Conservation (phyloP, 371 early-diverging fungal genomes). For the Mortierella sp. region DNA sequence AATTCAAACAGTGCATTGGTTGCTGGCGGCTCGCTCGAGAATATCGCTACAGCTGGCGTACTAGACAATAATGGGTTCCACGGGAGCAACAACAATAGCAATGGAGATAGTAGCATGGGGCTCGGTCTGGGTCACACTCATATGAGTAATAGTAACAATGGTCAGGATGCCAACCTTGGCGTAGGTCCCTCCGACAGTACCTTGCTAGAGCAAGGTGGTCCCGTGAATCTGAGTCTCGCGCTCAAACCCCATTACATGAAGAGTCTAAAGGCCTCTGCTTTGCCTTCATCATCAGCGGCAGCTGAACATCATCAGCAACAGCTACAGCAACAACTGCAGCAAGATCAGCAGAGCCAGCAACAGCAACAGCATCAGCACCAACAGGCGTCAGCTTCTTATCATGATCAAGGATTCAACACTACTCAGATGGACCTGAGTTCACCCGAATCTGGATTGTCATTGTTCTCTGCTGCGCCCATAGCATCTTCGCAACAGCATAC, state of each 20-base stretch:
- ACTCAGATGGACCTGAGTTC: constrained; percentile 37
- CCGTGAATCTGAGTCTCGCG: constrained; percentile 25
- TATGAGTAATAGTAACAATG: constrained; percentile 13
- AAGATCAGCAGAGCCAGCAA: constrained; percentile 14
- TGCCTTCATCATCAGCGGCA: not conserved
- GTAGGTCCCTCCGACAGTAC: constrained; percentile 7
- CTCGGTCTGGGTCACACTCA: constrained; percentile 12
- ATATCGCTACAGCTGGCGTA: constrained; percentile 1
- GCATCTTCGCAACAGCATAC: constrained; percentile 22
- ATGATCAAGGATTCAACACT: constrained; percentile 30
- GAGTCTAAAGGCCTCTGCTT: constrained; percentile 21
- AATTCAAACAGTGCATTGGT: constrained; percentile 11
- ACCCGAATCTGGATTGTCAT: constrained; percentile 8
- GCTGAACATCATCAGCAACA: constrained; percentile 25
- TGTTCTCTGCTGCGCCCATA: constrained; percentile 16
- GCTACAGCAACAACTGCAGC: constrained; percentile 19
- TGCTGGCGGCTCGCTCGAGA: constrained; percentile 14
- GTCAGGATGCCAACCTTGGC: constrained; percentile 5
- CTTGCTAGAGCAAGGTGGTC: constrained; percentile 18
- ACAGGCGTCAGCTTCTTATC: constrained; percentile 19
- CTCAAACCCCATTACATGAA: constrained; percentile 44
- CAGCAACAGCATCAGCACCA: constrained; percentile 25
- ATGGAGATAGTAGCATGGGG: constrained; percentile 11
- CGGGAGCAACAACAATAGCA: constrained; percentile 13
- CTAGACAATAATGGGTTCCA: constrained; percentile 22